Evolutionary conservation across 495 filamentous ascomycete genomes (phyloP).

Genomic region (Ascobolus immersus): DNA sequence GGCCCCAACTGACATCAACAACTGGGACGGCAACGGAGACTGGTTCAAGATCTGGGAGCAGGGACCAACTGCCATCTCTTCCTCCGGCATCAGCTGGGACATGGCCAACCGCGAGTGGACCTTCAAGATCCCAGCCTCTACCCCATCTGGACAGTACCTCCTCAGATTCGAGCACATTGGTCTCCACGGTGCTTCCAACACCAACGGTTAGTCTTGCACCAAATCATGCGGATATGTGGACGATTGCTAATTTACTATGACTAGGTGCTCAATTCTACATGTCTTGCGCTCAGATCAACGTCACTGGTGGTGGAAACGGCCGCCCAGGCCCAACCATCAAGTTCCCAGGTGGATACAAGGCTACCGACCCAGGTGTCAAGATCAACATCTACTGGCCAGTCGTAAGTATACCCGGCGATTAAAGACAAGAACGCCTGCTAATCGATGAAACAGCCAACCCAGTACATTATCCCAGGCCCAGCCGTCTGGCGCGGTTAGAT

Average conservation of each 20-base stretch:
- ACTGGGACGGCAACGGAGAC: slow-evolving; percentile 9
- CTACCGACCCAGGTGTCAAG: slow-evolving; percentile 28
- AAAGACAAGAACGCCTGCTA: slow-evolving; percentile 24
- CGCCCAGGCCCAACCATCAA: slow-evolving; percentile 22
- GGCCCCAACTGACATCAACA: slow-evolving; percentile 7
- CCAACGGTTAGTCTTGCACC: too few species aligned
- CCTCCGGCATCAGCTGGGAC: background rate
- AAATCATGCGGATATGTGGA: too few species aligned
- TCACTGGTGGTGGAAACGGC: slow-evolving; percentile 27
- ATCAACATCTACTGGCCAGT: slow-evolving; percentile 31
- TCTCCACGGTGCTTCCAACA: slow-evolving; percentile 19
- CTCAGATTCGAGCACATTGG: slow-evolving; percentile 30
- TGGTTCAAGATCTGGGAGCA: slow-evolving; percentile 17
- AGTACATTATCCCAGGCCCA: slow-evolving; percentile 27
- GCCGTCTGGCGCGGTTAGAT: slow-evolving; percentile 15
- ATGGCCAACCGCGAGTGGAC: background rate
- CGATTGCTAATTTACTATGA: too few species aligned
- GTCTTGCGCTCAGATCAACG: slow-evolving; percentile 32
- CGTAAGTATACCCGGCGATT: too few species aligned
- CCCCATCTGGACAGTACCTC: slow-evolving; percentile 29
- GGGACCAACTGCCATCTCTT: slow-evolving; percentile 5
- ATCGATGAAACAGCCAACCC: too few species aligned
- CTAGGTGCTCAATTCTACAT: too few species aligned
- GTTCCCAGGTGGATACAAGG: slow-evolving; percentile 19
- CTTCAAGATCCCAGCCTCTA: slow-evolving; percentile 24